Conservation (phyloP, 2,329 filamentous ascomycete genomes). For the Neonectria ditissima region DNA sequence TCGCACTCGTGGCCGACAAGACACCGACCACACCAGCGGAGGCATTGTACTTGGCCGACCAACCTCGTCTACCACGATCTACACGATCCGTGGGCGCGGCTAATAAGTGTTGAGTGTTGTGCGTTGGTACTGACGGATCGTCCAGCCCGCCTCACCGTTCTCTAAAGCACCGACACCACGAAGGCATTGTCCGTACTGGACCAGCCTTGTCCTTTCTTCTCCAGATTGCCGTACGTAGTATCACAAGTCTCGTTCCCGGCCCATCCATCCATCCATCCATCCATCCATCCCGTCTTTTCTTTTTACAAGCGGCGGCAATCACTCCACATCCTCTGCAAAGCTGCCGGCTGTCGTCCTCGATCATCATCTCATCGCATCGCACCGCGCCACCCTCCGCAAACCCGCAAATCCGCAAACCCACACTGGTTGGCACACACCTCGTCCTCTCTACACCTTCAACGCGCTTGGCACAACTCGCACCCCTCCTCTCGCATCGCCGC, state of each 20-base stretch:
- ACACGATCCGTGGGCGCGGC: neutral
- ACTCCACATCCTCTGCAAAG: conserved; percentile 17
- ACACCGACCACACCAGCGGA: conserved; percentile 11
- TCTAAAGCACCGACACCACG: neutral
- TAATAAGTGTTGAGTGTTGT: too few relatives aligned
- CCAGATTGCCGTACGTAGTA: neutral
- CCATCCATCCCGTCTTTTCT: neutral
- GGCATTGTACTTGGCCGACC: neutral
- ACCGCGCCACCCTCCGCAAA: conserved; percentile 1
- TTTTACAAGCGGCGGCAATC: conserved; percentile 2
- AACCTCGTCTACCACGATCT: neutral
- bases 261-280: conserved; percentile 1
- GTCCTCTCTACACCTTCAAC: neutral
- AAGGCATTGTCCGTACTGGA: neutral
- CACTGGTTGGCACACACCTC: conserved; percentile 1
- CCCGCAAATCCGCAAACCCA: neutral
- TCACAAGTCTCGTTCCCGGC: conserved; percentile 3
- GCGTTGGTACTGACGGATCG: neutral
- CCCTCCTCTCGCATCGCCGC: neutral
- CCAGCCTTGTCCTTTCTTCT: conserved; percentile 1
- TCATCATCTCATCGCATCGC: conserved; percentile 9
- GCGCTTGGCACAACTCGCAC: neutral
- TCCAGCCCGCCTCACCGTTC: neutral
- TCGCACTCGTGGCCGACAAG: conserved; percentile 18
- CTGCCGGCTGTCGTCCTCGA: conserved; percentile 10